Evolutionary conservation across 1,284 basidiomycete genomes (phyloP).

Genomic region (Inonotus obliquus): DNA sequence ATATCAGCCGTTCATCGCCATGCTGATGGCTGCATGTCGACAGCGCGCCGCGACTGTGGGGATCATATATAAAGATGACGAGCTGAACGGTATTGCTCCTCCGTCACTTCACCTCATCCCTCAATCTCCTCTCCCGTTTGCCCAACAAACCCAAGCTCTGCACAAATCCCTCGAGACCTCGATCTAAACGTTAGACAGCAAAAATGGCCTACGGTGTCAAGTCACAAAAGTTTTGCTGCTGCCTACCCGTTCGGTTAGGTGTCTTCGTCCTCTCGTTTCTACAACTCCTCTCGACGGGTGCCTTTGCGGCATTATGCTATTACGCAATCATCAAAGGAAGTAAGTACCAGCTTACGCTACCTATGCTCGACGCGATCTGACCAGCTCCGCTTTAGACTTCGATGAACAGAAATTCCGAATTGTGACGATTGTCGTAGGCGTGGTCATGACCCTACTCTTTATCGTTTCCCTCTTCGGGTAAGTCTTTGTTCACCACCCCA

Average conservation of each 20-base stretch:
- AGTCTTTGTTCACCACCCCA: not conserved
- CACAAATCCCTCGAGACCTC: not conserved
- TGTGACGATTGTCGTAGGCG: constrained; percentile 20
- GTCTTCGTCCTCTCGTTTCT: constrained; percentile 25
- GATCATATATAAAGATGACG: not conserved
- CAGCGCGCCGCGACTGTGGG: not conserved
- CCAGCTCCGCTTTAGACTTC: not conserved
- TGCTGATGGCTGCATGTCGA: constrained; percentile 1
- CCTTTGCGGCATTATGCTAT: constrained; percentile 17
- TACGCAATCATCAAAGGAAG: constrained; percentile 11
- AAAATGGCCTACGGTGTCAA: constrained; percentile 13
- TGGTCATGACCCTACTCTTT: constrained; percentile 19
- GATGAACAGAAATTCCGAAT: constrained; percentile 8
- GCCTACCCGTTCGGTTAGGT: constrained; percentile 26
- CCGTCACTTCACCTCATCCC: not conserved
- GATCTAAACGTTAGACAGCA: not conserved
- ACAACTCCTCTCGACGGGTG: constrained; percentile 9
- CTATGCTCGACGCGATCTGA: not conserved
- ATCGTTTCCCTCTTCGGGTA: constrained; percentile 22
- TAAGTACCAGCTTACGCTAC: not conserved
- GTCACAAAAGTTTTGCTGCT: constrained; percentile 24
- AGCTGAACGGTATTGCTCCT: not conserved
- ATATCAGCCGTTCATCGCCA: constrained; percentile 2
- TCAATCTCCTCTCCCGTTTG: too few relatives aligned
- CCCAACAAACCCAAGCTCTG: not conserved